phyloP scores from a whole-genome alignment of 2,329 filamentous ascomycete species.

The Colletotrichum simmondsii region DNA sequence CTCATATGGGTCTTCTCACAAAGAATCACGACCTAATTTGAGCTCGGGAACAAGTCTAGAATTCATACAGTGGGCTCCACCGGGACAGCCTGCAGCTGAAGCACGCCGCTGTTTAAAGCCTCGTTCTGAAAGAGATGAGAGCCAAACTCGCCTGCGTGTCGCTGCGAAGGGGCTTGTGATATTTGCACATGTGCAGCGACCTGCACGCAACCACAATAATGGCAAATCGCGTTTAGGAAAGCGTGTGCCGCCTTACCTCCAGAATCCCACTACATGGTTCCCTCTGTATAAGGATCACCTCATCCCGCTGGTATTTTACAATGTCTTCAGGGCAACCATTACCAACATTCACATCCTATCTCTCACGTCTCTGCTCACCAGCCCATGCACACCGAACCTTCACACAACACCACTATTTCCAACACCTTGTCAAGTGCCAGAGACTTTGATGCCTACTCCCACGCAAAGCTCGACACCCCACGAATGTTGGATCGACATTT shows the following conservation, averaged over 20 bases:
- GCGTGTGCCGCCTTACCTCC: constrained; percentile 1
- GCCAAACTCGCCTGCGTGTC: not conserved
- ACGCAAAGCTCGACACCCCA: constrained; percentile 39
- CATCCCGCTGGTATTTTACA: constrained; percentile 49
- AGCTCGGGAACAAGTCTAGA: not conserved
- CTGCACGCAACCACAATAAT: not conserved
- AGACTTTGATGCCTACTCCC: constrained; percentile 38
- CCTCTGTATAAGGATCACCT: constrained; percentile 44
- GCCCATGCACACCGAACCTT: constrained; percentile 29
- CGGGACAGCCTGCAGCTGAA: not conserved
- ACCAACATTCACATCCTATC: constrained; percentile 45
- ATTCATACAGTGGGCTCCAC: not conserved
- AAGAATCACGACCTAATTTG: not conserved
- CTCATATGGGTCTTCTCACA: no score
- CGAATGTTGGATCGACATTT: constrained; percentile 44
- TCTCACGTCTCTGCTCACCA: constrained; percentile 37
- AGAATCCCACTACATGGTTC: constrained; percentile 19
- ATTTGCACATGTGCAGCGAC: not conserved
- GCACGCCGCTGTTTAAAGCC: not conserved
- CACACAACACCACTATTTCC: constrained; percentile 37
- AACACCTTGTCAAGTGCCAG: constrained; percentile 31
- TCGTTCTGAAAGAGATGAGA: not conserved
- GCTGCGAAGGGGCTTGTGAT: no score
- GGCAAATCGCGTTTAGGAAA: not conserved
- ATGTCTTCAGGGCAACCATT: constrained; percentile 47